Conservation (phyloP, 495 filamentous ascomycete species). For the Trichoderma reesei region DNA sequence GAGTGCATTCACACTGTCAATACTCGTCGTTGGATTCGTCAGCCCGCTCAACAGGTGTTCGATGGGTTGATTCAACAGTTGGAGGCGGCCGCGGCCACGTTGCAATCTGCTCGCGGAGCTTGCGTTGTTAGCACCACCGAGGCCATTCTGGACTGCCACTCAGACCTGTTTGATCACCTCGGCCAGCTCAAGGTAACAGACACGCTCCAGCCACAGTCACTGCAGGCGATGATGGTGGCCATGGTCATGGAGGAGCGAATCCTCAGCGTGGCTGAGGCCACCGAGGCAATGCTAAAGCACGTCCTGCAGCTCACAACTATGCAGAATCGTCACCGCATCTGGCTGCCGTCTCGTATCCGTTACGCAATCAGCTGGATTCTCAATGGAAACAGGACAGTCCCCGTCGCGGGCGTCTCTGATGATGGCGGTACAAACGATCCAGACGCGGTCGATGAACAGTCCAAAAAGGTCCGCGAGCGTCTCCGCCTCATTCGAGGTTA, state of each 20-base stretch:
- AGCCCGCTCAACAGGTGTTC: slow-evolving; percentile 1
- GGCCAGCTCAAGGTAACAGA: slow-evolving; percentile 3
- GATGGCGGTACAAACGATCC: not conserved
- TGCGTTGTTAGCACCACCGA: slow-evolving; percentile 1
- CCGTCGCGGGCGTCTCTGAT: not conserved
- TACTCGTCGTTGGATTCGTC: slow-evolving; percentile 3
- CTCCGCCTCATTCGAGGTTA: slow-evolving; percentile 6
- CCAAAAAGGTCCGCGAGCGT: not conserved
- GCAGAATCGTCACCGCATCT: slow-evolving; percentile 1
- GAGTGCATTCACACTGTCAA: slow-evolving; percentile 4
- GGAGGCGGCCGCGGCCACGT: not conserved
- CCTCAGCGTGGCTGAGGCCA: not conserved
- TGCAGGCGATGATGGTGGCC: not conserved
- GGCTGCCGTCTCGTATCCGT: not conserved
- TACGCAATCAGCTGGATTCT: not conserved
- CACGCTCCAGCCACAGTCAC: not conserved
- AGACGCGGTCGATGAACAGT: slow-evolving; percentile 5
- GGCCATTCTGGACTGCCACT: not conserved
- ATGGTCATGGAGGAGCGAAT: slow-evolving; percentile 7
- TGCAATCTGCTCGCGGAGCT: not conserved
- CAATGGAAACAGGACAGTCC: not conserved
- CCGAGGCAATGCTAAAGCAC: not conserved
- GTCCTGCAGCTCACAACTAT: not conserved
- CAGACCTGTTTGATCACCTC: slow-evolving; percentile 2
- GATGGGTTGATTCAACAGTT: not conserved